Percentiles rank a stretch among this genome's conserved stretches.
These are phyloP conservation scores for Sordariomycetes sp. DNA, from an alignment of 2,329 filamentous ascomycete species.

Conservation along the genomic window DNA sequence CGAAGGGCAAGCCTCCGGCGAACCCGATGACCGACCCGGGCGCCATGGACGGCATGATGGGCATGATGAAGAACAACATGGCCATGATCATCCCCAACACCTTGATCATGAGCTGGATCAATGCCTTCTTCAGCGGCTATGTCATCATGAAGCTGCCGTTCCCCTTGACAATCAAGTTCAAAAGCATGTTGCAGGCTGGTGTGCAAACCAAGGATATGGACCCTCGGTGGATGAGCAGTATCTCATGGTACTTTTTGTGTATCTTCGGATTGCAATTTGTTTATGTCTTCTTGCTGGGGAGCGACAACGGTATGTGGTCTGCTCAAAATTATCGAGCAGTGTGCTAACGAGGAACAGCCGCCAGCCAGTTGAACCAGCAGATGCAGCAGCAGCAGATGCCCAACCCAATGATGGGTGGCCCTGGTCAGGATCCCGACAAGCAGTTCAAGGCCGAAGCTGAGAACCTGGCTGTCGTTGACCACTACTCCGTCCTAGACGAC, in stretches of 20 bases:
- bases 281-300: constrained; percentile 93
- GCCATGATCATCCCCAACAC: constrained; percentile 99
- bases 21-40: constrained; percentile 95
- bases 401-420: constrained; percentile 61
- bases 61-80: constrained; percentile 99
- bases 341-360: constrained; percentile 45
- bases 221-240: constrained; percentile 94
- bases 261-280: constrained; percentile 94
- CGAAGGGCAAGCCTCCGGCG: constrained; percentile 74
- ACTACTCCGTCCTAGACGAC: constrained; percentile 82
- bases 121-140: constrained; percentile 96
- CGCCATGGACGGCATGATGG: constrained; percentile 99
- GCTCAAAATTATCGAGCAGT: too few relatives aligned
- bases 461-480: constrained; percentile 90
- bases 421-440: constrained; percentile 92
- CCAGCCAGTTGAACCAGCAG: constrained; percentile 85
- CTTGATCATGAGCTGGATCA: constrained; percentile 99
- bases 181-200: constrained; percentile 97
- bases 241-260: constrained; percentile 98
- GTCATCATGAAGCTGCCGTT: constrained; percentile 98
- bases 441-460: constrained; percentile 87
- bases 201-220: constrained; percentile 95
- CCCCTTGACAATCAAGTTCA: constrained; percentile 96
- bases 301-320: constrained; percentile 72
- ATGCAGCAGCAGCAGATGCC: constrained; percentile 58